Base-by-base conservation (phyloP, 148 eudicot genomes). In the Cornus suecica region DNA sequence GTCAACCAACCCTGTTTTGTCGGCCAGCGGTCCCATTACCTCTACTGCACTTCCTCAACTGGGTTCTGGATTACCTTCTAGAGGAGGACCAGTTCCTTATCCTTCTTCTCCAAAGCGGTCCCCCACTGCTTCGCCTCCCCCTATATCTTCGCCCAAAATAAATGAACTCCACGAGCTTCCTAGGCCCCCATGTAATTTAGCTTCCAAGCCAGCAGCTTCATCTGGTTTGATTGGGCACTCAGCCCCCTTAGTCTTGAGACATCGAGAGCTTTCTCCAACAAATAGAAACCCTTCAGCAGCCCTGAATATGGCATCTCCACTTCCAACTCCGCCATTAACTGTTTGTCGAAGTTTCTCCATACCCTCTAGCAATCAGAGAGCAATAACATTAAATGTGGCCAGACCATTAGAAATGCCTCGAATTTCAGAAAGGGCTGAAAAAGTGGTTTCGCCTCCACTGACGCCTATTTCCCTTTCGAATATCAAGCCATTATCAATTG, bases 151-250 rank as follows among this genome's bases (percentile, higher is more conserved):
- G 2, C 97, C 99, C 42, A 92, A 78, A 81, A 88, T 91, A 84
- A 95, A 89, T 65, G 97, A 95, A 88, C 97, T 95, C 74, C 97
- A 95, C 72, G 97, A 95, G 86, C 97, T 95, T 74, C 99, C 99
- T 31, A 88, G 97, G 76, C 99, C 99, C 27, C 99, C 99, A 20
- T 82, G 76, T 68, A 77, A 60, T 81, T 80, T 82, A 34, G 66
- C 86, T 58, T 78, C 78, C 80, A 92, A 88, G 78, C 80, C 92
- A 14, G 78, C 80, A 31, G 79, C 76, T 74, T 83, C 87, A 42
- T 76, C 82, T 16, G 76, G 63, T 74, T 75, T 80, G 16, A 69
- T 73, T 81, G 96, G 94, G 62, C 89, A 86, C 78, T 90, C 92
- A 66, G 93, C 86, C 69, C 90, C 94, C 20, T 72, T 87, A 60